A percentile compares a stretch with the other conserved stretches of the same genome.
These are phyloP conservation scores for Melaleuca alternifolia DNA, from an alignment of 345 rosid genomes.

Conservation along the genomic window DNA sequence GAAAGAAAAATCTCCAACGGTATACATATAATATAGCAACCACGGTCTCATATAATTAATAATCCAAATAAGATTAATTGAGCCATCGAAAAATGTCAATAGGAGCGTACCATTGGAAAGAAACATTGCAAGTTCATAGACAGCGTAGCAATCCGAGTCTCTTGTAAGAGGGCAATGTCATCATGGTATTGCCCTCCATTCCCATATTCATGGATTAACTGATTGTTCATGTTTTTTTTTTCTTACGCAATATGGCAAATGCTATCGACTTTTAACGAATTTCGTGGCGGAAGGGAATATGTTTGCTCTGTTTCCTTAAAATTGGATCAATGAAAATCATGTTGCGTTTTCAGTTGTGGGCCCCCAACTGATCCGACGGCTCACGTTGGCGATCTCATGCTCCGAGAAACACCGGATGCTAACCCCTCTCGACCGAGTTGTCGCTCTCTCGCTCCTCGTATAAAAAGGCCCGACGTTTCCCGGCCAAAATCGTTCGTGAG, in stretches of 20 bases:
- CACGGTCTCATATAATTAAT: too few species aligned
- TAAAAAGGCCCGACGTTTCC: not conserved
- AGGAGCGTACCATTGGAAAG: not conserved
- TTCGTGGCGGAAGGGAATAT: too few species aligned
- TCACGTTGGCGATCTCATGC: not conserved
- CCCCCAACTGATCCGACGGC: not conserved
- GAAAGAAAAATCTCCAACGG: too few species aligned
- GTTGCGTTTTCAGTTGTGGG: not conserved
- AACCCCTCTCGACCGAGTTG: not conserved
- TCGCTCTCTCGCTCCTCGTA: not conserved
- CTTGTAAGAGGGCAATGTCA: not conserved
- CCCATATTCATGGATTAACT: too few species aligned
- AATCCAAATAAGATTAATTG: too few species aligned
- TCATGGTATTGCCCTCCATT: not conserved
- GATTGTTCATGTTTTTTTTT: too few species aligned
- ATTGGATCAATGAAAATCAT: too few species aligned
- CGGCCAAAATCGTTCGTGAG: not conserved
- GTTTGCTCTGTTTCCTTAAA: not conserved
- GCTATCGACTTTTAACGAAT: too few species aligned
- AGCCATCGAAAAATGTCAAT: too few species aligned
- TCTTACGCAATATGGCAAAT: too few species aligned
- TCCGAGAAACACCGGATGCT: not conserved
- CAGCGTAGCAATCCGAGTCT: not conserved
- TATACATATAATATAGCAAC: too few species aligned
- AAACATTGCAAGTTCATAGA: not conserved